phyloP scores from a whole-genome alignment of 31 red algal species.

The Endocladia muricata region DNA sequence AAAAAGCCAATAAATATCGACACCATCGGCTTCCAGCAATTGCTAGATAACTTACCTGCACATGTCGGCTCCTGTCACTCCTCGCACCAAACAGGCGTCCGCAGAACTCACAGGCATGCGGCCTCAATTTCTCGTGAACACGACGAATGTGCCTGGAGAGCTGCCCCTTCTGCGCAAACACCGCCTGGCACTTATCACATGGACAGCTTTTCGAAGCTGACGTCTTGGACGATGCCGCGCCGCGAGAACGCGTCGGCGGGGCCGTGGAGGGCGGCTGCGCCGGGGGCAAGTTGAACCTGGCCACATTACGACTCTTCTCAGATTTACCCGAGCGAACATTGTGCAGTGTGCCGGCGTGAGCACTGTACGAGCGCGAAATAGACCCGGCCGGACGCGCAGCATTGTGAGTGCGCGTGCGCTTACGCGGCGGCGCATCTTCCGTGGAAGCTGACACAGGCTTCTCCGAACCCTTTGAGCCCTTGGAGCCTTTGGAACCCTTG shows the following conservation, averaged over 20 bases:
- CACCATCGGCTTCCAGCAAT: no score
- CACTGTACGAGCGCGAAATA: constrained; percentile 47
- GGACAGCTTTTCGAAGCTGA: constrained; percentile 47
- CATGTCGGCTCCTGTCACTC: constrained; percentile 71
- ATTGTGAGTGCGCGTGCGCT: constrained; percentile 29
- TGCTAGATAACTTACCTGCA: constrained; percentile 50
- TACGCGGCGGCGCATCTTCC: constrained; percentile 68
- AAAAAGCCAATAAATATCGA: no score
- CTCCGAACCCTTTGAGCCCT: constrained; percentile 35
- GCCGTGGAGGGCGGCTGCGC: neutral
- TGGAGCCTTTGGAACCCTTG: constrained; percentile 35
- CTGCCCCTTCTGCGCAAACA: constrained; percentile 70
- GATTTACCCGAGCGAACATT: neutral
- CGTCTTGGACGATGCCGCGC: neutral
- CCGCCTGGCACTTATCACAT: constrained; percentile 63
- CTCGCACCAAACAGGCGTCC: constrained; percentile 64
- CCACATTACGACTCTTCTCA: neutral
- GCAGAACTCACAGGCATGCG: constrained; percentile 74
- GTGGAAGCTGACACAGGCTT: constrained; percentile 57
- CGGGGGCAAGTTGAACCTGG: constrained; percentile 19
- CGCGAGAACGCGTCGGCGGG: neutral
- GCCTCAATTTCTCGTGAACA: constrained; percentile 76
- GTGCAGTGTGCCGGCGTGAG: constrained; percentile 39
- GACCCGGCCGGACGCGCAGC: neutral
- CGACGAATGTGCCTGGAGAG: constrained; percentile 55